A percentile compares a stretch with the other conserved stretches of the same genome.
phyloP scores from a whole-genome alignment of 148 eudicot species.

The Dianthus caryophyllus region DNA sequence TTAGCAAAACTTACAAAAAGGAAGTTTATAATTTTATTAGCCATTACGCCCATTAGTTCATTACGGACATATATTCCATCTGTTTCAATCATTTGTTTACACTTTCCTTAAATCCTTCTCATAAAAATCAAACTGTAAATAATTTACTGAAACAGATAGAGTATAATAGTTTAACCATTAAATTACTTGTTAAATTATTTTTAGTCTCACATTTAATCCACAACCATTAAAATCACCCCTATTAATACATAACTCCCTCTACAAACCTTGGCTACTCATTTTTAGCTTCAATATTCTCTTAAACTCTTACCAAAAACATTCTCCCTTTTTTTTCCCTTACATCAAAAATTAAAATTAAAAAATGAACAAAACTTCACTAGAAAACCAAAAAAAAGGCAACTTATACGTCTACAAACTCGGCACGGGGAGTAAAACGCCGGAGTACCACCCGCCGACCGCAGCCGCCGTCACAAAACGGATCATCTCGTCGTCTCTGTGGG shows the following conservation, averaged over 20 bases:
- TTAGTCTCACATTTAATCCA: neutral
- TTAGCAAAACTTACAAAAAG: no score
- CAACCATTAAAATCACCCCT: neutral
- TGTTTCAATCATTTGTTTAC: no score
- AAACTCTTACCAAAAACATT: neutral
- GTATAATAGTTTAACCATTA: no score
- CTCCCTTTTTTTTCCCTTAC: neutral
- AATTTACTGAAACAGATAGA: no score
- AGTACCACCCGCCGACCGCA: conserved; percentile 19
- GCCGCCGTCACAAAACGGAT: conserved; percentile 32
- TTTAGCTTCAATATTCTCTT: conserved; percentile 21
- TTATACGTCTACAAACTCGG: conserved; percentile 59
- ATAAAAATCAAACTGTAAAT: no score
- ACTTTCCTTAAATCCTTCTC: no score
- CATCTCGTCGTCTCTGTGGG: conserved; percentile 25
- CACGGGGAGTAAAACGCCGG: conserved; percentile 36
- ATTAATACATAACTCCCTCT: neutral
- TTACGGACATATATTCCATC: no score
- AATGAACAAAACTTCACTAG: conserved; percentile 29
- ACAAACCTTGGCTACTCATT: neutral
- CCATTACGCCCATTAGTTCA: no score
- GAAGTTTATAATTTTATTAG: no score
- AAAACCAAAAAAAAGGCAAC: conserved; percentile 44
- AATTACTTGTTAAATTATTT: conserved; percentile 16
- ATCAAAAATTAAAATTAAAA: conserved; percentile 6